phyloP scores from a whole-genome alignment of 768 basidiomycete species.

The Xerocomellus chrysenteron region DNA sequence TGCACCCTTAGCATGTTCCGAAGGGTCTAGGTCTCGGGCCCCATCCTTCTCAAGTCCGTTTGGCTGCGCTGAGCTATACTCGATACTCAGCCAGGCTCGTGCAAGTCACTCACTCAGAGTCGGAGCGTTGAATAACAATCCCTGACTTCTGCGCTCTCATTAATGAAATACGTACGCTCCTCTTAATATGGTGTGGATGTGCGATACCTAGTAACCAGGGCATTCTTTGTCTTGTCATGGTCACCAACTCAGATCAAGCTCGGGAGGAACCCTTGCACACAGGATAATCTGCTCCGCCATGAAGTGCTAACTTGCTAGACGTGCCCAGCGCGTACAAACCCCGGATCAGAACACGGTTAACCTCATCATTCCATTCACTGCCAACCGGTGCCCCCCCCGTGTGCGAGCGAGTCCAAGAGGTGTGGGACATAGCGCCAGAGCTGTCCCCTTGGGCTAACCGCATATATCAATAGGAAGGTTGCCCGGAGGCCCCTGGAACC shows the following conservation, averaged over 20 bases:
- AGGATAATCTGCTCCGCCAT: not conserved
- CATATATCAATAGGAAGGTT: not conserved
- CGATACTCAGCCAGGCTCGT: not conserved
- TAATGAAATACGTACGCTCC: constrained; percentile 5
- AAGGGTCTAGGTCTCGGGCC: not conserved
- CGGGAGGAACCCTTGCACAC: too few relatives aligned
- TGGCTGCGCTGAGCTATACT: not conserved
- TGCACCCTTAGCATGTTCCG: not conserved
- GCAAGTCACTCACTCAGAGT: not conserved
- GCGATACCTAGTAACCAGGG: not conserved
- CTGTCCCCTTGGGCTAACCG: not conserved
- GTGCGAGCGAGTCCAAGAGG: not conserved
- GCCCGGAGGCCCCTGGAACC: not conserved
- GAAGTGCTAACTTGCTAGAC: not conserved
- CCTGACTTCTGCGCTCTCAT: not conserved
- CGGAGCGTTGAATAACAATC: not conserved
- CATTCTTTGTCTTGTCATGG: not conserved
- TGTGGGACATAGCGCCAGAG: not conserved
- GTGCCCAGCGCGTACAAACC: not conserved
- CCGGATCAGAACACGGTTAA: not conserved
- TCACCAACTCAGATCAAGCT: not conserved
- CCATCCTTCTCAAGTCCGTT: not conserved
- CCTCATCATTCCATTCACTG: not conserved
- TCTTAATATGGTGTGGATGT: constrained; percentile 3
- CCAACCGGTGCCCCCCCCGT: not conserved